A percentile compares a stretch with the other conserved stretches of the same genome.
Evolutionary conservation across 768 basidiomycete genomes (phyloP).

Genomic region (Roridomyces roridus): DNA sequence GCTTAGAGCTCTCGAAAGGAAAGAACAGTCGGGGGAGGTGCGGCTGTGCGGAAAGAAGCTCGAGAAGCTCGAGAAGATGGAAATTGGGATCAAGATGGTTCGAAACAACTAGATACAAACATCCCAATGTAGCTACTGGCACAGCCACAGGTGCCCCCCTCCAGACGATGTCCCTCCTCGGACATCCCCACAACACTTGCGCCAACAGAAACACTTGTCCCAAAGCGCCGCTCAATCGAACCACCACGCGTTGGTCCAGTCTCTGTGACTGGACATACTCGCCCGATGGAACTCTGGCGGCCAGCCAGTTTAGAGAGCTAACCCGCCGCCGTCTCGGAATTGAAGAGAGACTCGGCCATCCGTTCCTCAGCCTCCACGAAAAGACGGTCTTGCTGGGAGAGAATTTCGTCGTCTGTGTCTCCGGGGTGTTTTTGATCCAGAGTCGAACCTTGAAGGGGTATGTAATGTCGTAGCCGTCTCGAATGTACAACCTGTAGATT

Average conservation of each 20-base stretch:
- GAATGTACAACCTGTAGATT: conserved; percentile 20
- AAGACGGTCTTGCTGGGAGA: background rate
- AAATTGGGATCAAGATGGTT: too few species aligned
- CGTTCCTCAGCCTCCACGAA: conserved; percentile 6
- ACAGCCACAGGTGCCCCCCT: too few species aligned
- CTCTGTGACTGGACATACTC: conserved; percentile 7
- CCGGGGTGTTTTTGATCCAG: conserved; percentile 14
- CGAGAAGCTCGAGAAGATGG: too few species aligned
- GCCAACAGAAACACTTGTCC: too few species aligned
- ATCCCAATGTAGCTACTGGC: too few species aligned
- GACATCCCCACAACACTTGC: too few species aligned
- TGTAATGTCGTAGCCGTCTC: conserved; percentile 20
- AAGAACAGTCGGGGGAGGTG: too few species aligned
- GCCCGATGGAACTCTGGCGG: conserved; percentile 22
- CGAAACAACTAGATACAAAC: too few species aligned
- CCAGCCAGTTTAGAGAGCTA: conserved; percentile 24
- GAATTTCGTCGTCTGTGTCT: background rate
- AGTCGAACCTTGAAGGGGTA: conserved; percentile 19
- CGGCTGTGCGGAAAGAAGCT: too few species aligned
- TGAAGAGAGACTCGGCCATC: background rate
- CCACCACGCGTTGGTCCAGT: conserved; percentile 16
- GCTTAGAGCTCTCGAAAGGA: too few species aligned
- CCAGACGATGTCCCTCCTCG: too few species aligned
- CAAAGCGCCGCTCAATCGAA: conserved; percentile 19
- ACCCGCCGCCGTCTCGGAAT: background rate